Percentiles rank a stretch among this genome's conserved stretches.
phyloP scores from a whole-genome alignment of 1,284 basidiomycete genomes.

The Ustilago xerochloae region DNA sequence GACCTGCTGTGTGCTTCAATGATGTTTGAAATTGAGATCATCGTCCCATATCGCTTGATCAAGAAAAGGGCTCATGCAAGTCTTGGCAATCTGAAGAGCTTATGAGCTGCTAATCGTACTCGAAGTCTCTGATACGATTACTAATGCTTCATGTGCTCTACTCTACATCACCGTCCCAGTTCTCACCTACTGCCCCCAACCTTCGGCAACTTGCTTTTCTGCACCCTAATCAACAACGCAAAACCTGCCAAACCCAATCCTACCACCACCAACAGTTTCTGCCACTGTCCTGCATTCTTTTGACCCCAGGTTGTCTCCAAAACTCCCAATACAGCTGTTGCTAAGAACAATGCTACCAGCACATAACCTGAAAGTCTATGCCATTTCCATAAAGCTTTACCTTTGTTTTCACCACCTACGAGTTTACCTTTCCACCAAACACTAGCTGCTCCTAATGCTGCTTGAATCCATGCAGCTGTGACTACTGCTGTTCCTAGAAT shows the following conservation, averaged over 20 bases:
- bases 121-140: no score
- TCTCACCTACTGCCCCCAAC: constrained; percentile 1
- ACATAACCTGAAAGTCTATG: constrained; percentile 51
- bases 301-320: constrained; percentile 50
- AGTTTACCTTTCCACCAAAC: constrained; percentile 49
- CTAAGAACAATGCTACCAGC: constrained; percentile 44
- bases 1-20: no score
- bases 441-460: constrained; percentile 50
- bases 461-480: constrained; percentile 51
- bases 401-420: constrained; percentile 43
- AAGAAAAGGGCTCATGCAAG: no score
- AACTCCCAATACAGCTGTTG: constrained; percentile 36
- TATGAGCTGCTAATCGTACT: no score
- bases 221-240: constrained; percentile 18
- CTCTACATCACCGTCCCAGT: background rate
- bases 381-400: constrained; percentile 54
- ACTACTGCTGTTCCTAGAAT: constrained; percentile 45
- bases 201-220: constrained; percentile 45
- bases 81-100: no score
- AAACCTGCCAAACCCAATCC: constrained; percentile 4
- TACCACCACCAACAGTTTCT: constrained; percentile 9
- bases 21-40: no score
- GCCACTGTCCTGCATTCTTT: constrained; percentile 9
- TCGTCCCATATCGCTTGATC: no score
- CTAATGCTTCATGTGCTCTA: background rate